Evolutionary conservation across 176 grass and related monocot species (phyloP), one percentile per base, ranked within the genome.

Genomic region (Chrysopogon serrulatus): DNA sequence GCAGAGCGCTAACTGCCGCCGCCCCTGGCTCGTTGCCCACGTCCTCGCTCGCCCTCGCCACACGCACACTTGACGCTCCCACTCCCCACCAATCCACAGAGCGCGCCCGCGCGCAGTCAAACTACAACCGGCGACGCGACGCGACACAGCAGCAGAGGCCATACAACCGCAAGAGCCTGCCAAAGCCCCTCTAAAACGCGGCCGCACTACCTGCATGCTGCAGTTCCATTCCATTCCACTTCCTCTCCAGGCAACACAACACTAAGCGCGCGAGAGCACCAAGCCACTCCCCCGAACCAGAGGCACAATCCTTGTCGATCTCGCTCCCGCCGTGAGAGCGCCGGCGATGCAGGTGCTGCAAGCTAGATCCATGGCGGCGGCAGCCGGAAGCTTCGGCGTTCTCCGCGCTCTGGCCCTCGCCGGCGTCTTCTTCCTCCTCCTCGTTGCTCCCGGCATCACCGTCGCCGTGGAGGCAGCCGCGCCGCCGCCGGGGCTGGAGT

Each of bases 281-380:
- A n/a, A 41, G 39, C 68, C 21, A 16, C 36, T 6, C 1, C 39
- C 4, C 23, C 23, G n/a, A 28, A 17, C 68, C 40, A 16, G 35
- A 40, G 21, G 63, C 63, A 9, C 31, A 0, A 31, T 31, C 15
- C 34, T 2, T 15, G 8, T 5, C 15, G 18, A 37, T 32, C 17
- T 23, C 65, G 32, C 34, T 68, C 65, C 10, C 65, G 9, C 35
- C 66, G 37, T 16, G 23, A 24, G 36, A 0, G 4, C 66, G 17
- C 68, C 68, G 39, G 40, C 18, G 5, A 40, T 18, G 41, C 41
- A 15, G 28, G 13, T 14, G 26, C n/a, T 14, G 26, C n/a, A 47
- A 18, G 40, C 68, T 32, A 31, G 70, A 26, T 19, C 80, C 65
- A 88, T 83, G 80, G 86, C 86, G 4, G 1, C n/a, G 15, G 8